Conservation (phyloP, 225 moss, liverwort and hornwort genomes). For the Marchantia paleacea region DNA sequence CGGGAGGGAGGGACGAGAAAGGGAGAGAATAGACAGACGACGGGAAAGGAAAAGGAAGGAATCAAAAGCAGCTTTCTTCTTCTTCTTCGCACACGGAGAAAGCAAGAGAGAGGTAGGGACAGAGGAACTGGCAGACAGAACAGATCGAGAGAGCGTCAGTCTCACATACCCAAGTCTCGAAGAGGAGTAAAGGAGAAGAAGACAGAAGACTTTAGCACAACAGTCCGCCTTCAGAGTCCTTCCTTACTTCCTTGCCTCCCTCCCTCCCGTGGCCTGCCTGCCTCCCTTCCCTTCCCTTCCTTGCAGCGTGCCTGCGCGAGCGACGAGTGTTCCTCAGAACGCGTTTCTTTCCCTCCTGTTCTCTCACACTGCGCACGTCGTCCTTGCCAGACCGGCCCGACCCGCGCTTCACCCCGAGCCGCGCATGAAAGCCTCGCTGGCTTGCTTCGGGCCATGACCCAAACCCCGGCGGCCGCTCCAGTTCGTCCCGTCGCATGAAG, state of each 20-base stretch:
- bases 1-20: no score
- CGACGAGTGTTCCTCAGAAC: neutral
- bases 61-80: neutral
- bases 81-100: neutral
- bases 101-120: neutral
- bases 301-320: neutral
- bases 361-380: neutral
- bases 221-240: neutral
- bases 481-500: no score
- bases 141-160: neutral
- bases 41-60: neutral
- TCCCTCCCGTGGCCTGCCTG: no score
- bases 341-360: neutral
- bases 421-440: no score
- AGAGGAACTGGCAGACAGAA: no score
- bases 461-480: no score
- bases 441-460: no score
- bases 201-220: neutral
- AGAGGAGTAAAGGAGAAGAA: neutral
- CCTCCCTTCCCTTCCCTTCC: neutral
- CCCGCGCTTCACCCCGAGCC: no score
- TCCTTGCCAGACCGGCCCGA: neutral
- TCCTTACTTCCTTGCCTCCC: neutral
- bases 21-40: neutral
- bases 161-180: neutral